Conservation (phyloP, 2,329 filamentous ascomycete genomes). For the Dendryphion nanum region DNA sequence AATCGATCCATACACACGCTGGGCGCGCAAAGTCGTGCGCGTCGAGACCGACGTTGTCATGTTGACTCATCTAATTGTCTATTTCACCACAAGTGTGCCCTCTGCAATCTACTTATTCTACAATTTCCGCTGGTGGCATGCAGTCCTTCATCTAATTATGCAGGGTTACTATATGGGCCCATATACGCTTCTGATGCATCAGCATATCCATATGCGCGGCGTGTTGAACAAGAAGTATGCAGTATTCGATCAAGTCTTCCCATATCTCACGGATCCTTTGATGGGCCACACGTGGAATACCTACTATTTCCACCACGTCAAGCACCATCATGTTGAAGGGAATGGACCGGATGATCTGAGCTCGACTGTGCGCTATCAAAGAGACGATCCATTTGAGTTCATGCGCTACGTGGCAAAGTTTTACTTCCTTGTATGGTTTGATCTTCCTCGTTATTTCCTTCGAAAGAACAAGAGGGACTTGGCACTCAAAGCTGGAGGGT, state of each 20-base stretch:
- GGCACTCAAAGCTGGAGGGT: conserved; percentile 58
- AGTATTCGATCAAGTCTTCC: conserved; percentile 64
- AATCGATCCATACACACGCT: conserved; percentile 59
- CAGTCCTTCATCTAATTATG: conserved; percentile 63
- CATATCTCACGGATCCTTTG: conserved; percentile 71
- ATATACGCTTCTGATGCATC: conserved; percentile 80
- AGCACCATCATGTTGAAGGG: conserved; percentile 80
- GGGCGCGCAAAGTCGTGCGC: conserved; percentile 59
- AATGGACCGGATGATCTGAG: conserved; percentile 76
- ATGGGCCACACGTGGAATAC: conserved; percentile 85
- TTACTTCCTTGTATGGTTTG: conserved; percentile 70
- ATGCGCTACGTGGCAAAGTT: conserved; percentile 72
- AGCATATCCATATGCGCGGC: conserved; percentile 77
- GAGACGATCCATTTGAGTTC: conserved; percentile 66
- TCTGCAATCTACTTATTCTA: conserved; percentile 65
- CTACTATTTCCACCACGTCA: conserved; percentile 83
- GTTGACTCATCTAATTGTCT: conserved; percentile 72
- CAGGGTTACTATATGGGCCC: conserved; percentile 68
- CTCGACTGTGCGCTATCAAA: conserved; percentile 73
- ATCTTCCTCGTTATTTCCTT: conserved; percentile 72
- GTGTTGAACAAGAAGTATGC: conserved; percentile 58
- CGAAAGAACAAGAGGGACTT: conserved; percentile 57
- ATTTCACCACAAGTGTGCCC: conserved; percentile 67
- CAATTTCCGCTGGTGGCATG: conserved; percentile 67
- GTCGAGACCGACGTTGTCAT: conserved; percentile 73